Conservation (phyloP, 1,139 yeast genomes). For the Diutina rugosa region DNA sequence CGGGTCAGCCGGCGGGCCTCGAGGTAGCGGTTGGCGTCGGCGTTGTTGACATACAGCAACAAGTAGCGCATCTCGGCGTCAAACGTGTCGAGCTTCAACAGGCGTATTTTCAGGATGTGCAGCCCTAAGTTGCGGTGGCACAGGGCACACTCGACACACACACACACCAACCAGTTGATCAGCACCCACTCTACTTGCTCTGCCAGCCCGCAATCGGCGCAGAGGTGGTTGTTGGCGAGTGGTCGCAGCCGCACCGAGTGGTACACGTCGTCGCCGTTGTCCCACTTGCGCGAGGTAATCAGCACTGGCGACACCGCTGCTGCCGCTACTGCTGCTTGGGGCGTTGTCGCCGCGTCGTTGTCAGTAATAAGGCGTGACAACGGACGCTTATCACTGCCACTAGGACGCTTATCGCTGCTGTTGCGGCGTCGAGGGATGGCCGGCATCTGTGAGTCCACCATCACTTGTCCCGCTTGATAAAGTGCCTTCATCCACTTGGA, state of each 20-base stretch:
- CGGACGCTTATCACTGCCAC: neutral
- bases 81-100: slow-evolving; percentile 38
- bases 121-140: slow-evolving; percentile 42
- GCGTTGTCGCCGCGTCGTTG: neutral
- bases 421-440: neutral
- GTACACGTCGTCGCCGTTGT: neutral
- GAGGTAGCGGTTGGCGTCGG: slow-evolving; percentile 20
- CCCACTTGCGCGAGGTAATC: neutral
- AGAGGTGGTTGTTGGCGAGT: slow-evolving; percentile 41
- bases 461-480: slow-evolving; percentile 34
- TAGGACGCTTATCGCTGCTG: neutral
- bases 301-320: neutral
- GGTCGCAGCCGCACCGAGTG: neutral
- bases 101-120: slow-evolving; percentile 35
- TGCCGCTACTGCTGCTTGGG: neutral
- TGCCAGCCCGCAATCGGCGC: slow-evolving; percentile 69
- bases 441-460: neutral
- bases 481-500: slow-evolving; percentile 55
- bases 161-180: slow-evolving; percentile 53
- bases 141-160: slow-evolving; percentile 75
- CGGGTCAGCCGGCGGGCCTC: slow-evolving; percentile 24
- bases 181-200: slow-evolving; percentile 83
- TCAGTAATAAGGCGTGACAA: neutral
- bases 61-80: slow-evolving; percentile 26
- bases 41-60: slow-evolving; percentile 29